These are phyloP conservation scores for Cutaneotrichosporon curvatum DNA, from an alignment of 1,284 basidiomycete genomes.

Conservation along the genomic window DNA sequence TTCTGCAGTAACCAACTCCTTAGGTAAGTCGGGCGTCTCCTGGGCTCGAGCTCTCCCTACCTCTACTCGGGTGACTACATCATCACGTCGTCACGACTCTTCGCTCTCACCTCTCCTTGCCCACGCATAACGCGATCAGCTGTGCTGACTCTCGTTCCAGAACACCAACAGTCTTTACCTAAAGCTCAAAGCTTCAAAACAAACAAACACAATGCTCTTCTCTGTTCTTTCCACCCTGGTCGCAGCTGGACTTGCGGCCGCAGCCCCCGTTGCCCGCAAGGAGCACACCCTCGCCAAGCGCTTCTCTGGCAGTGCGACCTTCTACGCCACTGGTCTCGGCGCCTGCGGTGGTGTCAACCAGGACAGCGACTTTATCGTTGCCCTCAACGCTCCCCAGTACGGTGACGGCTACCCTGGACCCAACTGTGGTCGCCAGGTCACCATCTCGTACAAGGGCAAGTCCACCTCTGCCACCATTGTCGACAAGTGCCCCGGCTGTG, in stretches of 20 bases:
- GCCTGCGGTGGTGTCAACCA: constrained; percentile 19
- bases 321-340: constrained; percentile 22
- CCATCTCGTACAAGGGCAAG: constrained; percentile 59
- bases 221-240: neutral
- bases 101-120: no score
- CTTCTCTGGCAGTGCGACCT: constrained; percentile 20
- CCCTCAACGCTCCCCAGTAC: constrained; percentile 40
- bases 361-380: constrained; percentile 40
- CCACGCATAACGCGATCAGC: no score
- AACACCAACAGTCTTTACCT: neutral
- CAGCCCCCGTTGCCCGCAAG: constrained; percentile 1
- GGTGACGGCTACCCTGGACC: constrained; percentile 48
- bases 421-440: constrained; percentile 58
- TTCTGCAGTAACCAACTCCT: no score
- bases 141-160: no score
- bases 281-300: constrained; percentile 10
- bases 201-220: constrained; percentile 3
- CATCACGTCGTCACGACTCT: no score
- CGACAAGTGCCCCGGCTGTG: constrained; percentile 52
- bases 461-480: constrained; percentile 57
- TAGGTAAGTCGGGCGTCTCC: no score
- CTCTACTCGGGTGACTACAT: no score
- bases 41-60: no score
- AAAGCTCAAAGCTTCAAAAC: neutral
- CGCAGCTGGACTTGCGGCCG: constrained; percentile 1